phyloP scores from a whole-genome alignment of 2,329 filamentous ascomycete species.

The Epichloe gansuensis region DNA sequence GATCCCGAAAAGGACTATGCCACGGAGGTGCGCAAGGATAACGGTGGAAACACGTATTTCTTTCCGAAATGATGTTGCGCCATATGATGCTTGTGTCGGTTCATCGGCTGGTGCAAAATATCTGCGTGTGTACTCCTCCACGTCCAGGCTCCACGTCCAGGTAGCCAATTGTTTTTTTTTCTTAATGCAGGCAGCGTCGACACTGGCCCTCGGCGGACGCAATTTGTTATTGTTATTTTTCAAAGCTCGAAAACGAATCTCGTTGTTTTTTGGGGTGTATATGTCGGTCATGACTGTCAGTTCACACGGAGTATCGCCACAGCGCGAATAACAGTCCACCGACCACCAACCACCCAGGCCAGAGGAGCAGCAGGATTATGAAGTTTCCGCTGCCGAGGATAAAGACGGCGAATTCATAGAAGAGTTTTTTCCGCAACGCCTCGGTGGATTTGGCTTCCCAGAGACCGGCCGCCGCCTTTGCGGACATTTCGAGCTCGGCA shows the following conservation, averaged over 20 bases:
- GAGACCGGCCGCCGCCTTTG: conserved; percentile 14
- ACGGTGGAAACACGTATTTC: conserved; percentile 88
- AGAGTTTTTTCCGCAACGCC: conserved; percentile 32
- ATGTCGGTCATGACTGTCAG: conserved; percentile 7
- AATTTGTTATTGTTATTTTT: no score
- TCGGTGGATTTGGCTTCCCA: conserved; percentile 27
- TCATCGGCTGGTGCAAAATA: background rate
- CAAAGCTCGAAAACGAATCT: no score
- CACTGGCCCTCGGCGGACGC: no score
- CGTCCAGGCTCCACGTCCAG: background rate
- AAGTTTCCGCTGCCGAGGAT: conserved; percentile 38
- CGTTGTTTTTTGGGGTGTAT: no score
- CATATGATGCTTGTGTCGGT: background rate
- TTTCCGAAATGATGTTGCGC: conserved; percentile 37
- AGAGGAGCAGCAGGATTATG: conserved; percentile 39
- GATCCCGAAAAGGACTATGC: conserved; percentile 81
- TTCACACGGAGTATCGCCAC: conserved; percentile 23
- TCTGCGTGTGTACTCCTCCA: background rate
- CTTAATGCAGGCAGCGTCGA: background rate
- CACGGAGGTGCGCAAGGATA: conserved; percentile 66
- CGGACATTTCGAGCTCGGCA: conserved; percentile 18
- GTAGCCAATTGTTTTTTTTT: conserved; percentile 1
- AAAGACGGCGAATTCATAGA: conserved; percentile 39
- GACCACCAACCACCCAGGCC: conserved; percentile 44
- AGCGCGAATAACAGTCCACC: conserved; percentile 22